These are phyloP conservation scores for Ophiostoma ips DNA, from an alignment of 2,329 filamentous ascomycete species.

Conservation along the genomic window DNA sequence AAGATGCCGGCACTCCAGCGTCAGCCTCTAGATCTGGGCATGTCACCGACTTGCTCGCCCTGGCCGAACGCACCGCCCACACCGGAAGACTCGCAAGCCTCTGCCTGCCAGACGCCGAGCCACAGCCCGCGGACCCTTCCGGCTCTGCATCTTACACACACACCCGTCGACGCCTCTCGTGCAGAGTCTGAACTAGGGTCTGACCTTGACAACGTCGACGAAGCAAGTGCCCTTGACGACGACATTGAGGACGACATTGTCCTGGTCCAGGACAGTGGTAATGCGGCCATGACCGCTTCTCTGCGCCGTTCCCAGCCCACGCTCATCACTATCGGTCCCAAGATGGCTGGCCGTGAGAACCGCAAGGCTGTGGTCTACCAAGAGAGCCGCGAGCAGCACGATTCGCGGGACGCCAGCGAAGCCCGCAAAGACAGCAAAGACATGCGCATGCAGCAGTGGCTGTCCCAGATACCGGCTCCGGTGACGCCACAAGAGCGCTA, in stretches of 20 bases:
- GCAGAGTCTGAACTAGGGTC: no score
- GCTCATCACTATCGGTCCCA: conserved; percentile 2
- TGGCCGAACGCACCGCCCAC: not conserved
- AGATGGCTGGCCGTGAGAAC: not conserved
- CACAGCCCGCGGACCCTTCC: not conserved
- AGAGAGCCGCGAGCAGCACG: not conserved
- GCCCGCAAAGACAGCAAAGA: not conserved
- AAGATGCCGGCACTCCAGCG: not conserved
- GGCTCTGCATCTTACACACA: not conserved
- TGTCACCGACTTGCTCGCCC: not conserved
- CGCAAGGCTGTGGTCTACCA: not conserved
- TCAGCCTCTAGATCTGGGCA: not conserved
- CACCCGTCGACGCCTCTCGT: no score
- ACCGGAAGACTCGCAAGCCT: not conserved
- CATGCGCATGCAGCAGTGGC: conserved; percentile 13
- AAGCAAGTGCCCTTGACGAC: not conserved
- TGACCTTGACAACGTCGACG: not conserved
- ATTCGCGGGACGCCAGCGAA: no score
- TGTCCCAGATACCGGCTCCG: conserved; percentile 12
- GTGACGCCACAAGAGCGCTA: conserved; percentile 14
- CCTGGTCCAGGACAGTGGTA: not conserved
- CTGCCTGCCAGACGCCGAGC: not conserved
- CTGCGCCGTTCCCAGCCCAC: not conserved
- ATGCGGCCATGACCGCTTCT: not conserved
- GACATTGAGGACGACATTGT: not conserved